Percentiles rank a stretch among this genome's conserved stretches.
Conservation (phyloP, 1,284 basidiomycete genomes). For the Sporisorium scitamineum region DNA sequence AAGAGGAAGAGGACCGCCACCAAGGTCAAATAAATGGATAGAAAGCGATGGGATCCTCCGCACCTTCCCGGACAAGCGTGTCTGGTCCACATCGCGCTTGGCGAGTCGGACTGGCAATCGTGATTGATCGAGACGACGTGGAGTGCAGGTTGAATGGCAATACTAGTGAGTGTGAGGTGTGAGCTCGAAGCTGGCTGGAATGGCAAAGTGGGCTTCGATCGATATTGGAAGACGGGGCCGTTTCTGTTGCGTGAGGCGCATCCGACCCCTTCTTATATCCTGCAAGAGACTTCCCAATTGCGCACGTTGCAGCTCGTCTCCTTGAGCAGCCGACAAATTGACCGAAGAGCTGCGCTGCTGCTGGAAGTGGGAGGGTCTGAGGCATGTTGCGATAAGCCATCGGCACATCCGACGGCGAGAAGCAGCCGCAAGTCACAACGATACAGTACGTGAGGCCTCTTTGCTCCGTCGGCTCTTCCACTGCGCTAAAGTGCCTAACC, state of each 20-base stretch:
- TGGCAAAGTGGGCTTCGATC: neutral
- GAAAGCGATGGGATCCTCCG: neutral
- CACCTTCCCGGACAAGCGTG: neutral
- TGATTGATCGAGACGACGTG: neutral
- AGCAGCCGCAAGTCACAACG: neutral
- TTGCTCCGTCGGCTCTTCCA: neutral
- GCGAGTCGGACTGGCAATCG: neutral
- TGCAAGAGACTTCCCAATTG: neutral
- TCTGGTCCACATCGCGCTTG: slow-evolving; percentile 5
- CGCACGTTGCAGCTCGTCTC: neutral
- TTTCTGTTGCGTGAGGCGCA: neutral
- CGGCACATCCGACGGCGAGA: slow-evolving; percentile 11
- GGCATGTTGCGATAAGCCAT: neutral
- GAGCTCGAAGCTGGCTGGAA: neutral
- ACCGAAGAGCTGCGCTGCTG: neutral
- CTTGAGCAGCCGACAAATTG: neutral
- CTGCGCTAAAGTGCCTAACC: neutral
- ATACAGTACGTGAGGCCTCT: neutral
- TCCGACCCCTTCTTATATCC: slow-evolving; percentile 2
- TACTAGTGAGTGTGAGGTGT: neutral
- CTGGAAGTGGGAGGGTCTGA: neutral
- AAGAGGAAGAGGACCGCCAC: slow-evolving; percentile 10
- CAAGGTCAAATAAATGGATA: neutral
- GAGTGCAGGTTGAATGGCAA: neutral
- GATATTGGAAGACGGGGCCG: neutral